These are phyloP conservation scores for Colletotrichum spaethianum DNA, from an alignment of 2,329 filamentous ascomycete species.

Conservation along the genomic window DNA sequence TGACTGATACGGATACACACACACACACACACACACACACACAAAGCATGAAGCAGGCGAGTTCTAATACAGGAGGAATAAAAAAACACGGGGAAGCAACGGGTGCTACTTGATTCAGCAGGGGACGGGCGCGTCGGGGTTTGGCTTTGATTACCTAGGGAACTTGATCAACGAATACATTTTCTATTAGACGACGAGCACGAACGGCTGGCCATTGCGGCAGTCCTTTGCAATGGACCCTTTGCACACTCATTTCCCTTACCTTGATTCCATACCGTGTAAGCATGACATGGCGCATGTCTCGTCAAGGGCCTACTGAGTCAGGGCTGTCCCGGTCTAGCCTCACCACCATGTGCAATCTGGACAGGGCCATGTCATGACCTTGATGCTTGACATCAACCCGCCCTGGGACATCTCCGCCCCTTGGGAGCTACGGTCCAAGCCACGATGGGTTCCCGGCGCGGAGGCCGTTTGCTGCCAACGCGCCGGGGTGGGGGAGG, in stretches of 20 bases:
- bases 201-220: not conserved
- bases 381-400: not conserved
- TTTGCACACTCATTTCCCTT: not conserved
- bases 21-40: too few relatives aligned
- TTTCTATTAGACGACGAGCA: slow-evolving; percentile 16
- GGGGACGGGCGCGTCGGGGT: slow-evolving; percentile 33
- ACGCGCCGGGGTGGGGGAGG: not conserved
- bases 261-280: not conserved
- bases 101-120: slow-evolving; percentile 26
- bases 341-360: not conserved
- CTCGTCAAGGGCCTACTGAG: too few relatives aligned
- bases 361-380: not conserved
- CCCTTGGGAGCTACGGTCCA: not conserved
- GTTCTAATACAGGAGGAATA: slow-evolving; percentile 13
- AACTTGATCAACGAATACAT: slow-evolving; percentile 28
- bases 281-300: not conserved
- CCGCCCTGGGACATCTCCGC: not conserved
- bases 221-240: not conserved
- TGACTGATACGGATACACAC: not conserved
- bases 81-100: slow-evolving; percentile 13
- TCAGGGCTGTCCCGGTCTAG: not conserved
- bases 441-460: not conserved
- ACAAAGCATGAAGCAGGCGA: slow-evolving; percentile 7
- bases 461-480: not conserved
- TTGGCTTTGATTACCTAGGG: slow-evolving; percentile 38